Evolutionary conservation across 768 basidiomycete species (phyloP), one percentile per base, ranked within the genome.

Genomic region (Kwoniella heveanensis): DNA sequence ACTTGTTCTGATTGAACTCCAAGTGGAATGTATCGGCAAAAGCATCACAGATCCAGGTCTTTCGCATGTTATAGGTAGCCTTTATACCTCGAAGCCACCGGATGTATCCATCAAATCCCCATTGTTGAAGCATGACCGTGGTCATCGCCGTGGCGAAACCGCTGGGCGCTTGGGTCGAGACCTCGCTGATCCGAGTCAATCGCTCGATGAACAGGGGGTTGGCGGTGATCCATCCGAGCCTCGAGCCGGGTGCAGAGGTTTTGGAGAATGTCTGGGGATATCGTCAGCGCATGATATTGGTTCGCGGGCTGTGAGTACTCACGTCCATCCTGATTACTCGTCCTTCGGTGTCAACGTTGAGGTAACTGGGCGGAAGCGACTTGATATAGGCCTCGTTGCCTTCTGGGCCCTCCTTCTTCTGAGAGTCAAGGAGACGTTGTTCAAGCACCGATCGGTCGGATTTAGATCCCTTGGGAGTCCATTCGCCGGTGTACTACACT

Each of bases 191-290:
- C 49, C 90, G 82, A 69, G 89, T 86, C 10, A 92, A 76, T 25
- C 88, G 83, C 73, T 92, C 90, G 10, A 88, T 87, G 73, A 92
- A 90, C 25, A 87, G 53, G 1, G 89, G 86, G 69, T 85, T 87
- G 71, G 88, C 88, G 1, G 89, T 91, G 73, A 89, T 87, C 87
- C 87, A 93, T 2, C 90, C 91, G 25, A 91, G 76, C 9, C 90
- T 85, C 57, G 85, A 85, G 2, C 90, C 91, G 2, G 90, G 90
- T 2, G 88, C 88, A 51, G 91, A 85, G 2, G 87, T 89, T 88
- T 91, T 71, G 21, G 67, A 66, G 66, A 72, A 63, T 32, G 64
- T 69, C 54, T 52, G 48, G 9, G 12, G 7, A 58, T 30, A 19
- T 21, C 36, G 50, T 46, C 50, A 65, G 39, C n/a, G 51, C 9